Base-by-base conservation (phyloP, 2,329 filamentous ascomycete genomes). In the Aspergillus flavus region DNA sequence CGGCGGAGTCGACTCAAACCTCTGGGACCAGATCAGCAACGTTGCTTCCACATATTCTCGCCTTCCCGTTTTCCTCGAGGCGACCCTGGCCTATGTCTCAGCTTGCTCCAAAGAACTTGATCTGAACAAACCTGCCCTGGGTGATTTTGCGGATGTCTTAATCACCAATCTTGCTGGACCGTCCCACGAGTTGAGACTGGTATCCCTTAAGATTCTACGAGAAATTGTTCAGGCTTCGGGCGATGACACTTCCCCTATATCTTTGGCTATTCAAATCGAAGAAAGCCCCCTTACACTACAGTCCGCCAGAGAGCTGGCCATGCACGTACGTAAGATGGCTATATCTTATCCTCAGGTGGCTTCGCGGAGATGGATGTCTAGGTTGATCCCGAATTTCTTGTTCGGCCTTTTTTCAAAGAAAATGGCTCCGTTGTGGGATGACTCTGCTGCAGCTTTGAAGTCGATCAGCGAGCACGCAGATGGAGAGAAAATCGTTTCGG, bases 341-440 rank as follows among this genome's bases (percentile, higher is more conserved):
- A 79, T 84, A 19, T 75, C 83, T 23, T 96, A 95, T 73, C 79
- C 85, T 6, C 82, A 85, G 28, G 74, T 89, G 11, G 80, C 82
- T 46, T 80, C 85, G 2, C 83, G 86, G 43, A 86, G 86, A 1
- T 91, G 90, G 87, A 80, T 96, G 67, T 83, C 86, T 63, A 84
- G 86, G 70, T 87, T 93, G 7, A 85, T 98, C 34, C 91, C 94
- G 0, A 85, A 87, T 0, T 98, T 94, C 72, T 89, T 93, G 70
- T 97, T 97, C 70, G 95, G 95, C 56, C 86, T 97, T 78, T 84
- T 98, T 64, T 95, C 94, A 0, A 88, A 96, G 56, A 92, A 91
- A 69, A 84, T 97, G 67, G 87, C 93, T 0, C 93, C 93, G 41
- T 83, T 96, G 6, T 97, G 94, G 92, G 92, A 96, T 64, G 92